Base-by-base conservation (phyloP, 305 asterid genomes). In the Fraxinus latifolia region DNA sequence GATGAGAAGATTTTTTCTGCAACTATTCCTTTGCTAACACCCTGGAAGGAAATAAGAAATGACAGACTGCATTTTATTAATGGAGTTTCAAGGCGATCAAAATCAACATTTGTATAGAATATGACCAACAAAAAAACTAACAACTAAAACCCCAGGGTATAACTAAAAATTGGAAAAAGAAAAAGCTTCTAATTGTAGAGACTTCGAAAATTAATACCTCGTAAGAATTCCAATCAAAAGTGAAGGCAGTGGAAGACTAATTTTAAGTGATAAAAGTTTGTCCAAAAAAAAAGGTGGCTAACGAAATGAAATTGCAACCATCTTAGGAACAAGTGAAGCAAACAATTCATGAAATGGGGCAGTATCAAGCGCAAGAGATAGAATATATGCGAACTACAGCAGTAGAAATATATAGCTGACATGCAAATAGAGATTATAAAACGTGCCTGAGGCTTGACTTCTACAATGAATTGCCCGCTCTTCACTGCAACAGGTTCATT, bases 401-500 rank as follows among this genome's bases (percentile, higher is more conserved):
- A 47, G 58, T 47, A 14, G 19, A 47, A 2, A 42, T 42, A 42
- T 42, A 42, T 42, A 42, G 53, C 21, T 50, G 60, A 65, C 25
- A 50, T 50, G 29, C 31, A 83, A 78, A 12, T 34, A 77, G 58
- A 58, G 47, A 78, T 29, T 47, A 78, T 33, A 53, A 75, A 37
- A 82, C 92, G 9, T 90, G 78, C 98, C 97, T 95, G 97, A 70
- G 98, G 98, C 85, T 95, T 95, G 84, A 95, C 95, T 92, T 95
- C 98, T 29, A 95, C 98, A 42, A 95, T 95, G 77, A 81, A 89
- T 87, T 95, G 98, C 21, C 98, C 98, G 21, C 97, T 93, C 88
- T 92, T 95, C 71, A 95, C 98, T 44, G 98, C 91, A 77, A 95
- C 98, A 4, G 98, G 97, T 79, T 95, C 98, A 79, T 95, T 95